Evolutionary conservation across 306 rosid species (phyloP).

Genomic region (Hippophae tibetana): DNA sequence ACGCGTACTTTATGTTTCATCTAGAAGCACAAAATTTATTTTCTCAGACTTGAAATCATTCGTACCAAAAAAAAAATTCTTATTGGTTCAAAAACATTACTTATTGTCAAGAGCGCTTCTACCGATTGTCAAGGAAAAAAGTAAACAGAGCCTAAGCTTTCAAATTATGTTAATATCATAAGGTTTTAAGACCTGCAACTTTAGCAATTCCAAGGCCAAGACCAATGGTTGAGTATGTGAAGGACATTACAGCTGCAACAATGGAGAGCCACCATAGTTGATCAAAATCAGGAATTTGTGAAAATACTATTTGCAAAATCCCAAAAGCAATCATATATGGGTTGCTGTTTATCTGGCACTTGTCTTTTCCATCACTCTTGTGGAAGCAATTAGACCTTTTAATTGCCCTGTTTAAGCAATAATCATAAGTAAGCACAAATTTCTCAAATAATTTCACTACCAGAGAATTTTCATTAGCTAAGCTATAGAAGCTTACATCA

Average conservation of each 20-base stretch:
- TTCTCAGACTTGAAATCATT: background rate
- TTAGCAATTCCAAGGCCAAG: slow-evolving; percentile 69
- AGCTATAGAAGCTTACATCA: slow-evolving; percentile 39
- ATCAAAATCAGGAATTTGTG: slow-evolving; percentile 73
- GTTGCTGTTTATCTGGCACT: slow-evolving; percentile 64
- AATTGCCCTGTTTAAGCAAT: slow-evolving; percentile 53
- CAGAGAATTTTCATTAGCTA: background rate
- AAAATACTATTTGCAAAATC: slow-evolving; percentile 39
- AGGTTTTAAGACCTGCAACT: slow-evolving; percentile 39
- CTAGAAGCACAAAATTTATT: background rate
- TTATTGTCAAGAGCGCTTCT: too few species aligned
- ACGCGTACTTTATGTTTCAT: too few species aligned
- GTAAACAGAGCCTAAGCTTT: too few species aligned
- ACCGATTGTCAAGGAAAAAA: too few species aligned
- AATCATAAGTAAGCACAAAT: background rate
- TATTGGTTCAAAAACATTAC: too few species aligned
- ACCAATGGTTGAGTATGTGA: slow-evolving; percentile 68
- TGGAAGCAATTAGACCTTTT: slow-evolving; percentile 62
- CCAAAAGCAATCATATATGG: slow-evolving; percentile 80
- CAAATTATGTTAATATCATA: too few species aligned
- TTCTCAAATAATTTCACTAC: background rate
- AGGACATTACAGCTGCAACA: slow-evolving; percentile 86
- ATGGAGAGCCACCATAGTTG: slow-evolving; percentile 86
- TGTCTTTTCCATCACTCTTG: slow-evolving; percentile 44
- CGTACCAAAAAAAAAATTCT: background rate